Evolutionary conservation across 2,329 filamentous ascomycete genomes (phyloP), one percentile per base, ranked within the genome.

Genomic region (Cercospora sojina): DNA sequence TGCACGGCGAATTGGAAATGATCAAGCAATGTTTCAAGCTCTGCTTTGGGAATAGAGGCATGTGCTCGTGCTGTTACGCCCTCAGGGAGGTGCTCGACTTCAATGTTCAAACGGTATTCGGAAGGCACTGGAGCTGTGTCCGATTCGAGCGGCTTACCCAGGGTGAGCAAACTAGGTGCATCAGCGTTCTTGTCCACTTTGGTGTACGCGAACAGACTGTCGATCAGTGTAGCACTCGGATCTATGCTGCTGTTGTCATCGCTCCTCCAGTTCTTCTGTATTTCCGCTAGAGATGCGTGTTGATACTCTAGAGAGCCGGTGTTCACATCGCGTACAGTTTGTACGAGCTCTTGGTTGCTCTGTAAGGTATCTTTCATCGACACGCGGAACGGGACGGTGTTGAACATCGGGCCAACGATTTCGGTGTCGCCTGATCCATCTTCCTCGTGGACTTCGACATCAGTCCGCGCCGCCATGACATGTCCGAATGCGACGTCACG

Each of bases 401-500:
- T 69, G 56, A 68, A 64, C 65, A 69, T 62, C 1, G 67, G 67
- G 5, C 67, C 67, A 8, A 69, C 55, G 3, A 69, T 53, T 12
- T 65, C 64, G 20, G 64, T 60, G 20, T 57, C 65, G 12, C 65
- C 20, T 13, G 41, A 47, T 23, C 18, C 41, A 23, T 47, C 41
- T 47, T 47, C 41, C 5, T 47, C 63, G 16, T 32, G 56, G 12
- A 43, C 32, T 16, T 59, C 53, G 18, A 64, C 41, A 13, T 18
- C 49, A 25, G 62, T 49, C 16, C 67, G 59, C 57, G 65, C 67
- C 27, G 64, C 67, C 32, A 69, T 59, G 56, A 69, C 67, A 20
- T 69, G 67, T 18, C 67, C 65, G 41, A 69, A 69, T 29, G 67
- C 67, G 12, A 67, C 67, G 57, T 69, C 67, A 12, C 59, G 58